These are phyloP conservation scores for Leucoagaricus sp. DNA, from an alignment of 1,284 basidiomycete species.

Conservation along the genomic window DNA sequence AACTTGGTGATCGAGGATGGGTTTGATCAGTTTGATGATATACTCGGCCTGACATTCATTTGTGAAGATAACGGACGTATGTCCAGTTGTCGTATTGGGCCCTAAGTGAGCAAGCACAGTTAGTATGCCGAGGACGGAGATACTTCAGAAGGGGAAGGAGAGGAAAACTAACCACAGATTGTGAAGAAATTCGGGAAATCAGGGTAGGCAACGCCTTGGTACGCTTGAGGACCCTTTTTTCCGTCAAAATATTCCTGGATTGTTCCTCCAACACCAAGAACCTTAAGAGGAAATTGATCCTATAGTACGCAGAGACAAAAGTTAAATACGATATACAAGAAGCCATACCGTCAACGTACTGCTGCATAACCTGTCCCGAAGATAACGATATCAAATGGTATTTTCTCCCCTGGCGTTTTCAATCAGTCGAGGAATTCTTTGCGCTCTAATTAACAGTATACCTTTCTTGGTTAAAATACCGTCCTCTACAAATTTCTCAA, in stretches of 20 bases:
- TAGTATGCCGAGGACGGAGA: too few species aligned
- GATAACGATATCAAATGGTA: conserved; percentile 39
- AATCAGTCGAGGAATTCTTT: conserved; percentile 9
- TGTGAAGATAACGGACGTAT: conserved; percentile 46
- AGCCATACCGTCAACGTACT: conserved; percentile 26
- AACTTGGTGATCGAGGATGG: conserved; percentile 34
- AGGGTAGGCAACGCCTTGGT: conserved; percentile 40
- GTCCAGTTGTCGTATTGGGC: conserved; percentile 48
- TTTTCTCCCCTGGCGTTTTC: conserved; percentile 29
- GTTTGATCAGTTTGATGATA: conserved; percentile 39
- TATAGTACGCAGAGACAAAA: conserved; percentile 15
- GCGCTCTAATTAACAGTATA: conserved; percentile 1
- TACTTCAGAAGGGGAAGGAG: too few species aligned
- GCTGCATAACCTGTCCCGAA: conserved; percentile 40
- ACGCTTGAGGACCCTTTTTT: conserved; percentile 41
- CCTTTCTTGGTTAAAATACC: conserved; percentile 26
- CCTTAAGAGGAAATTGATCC: conserved; percentile 34
- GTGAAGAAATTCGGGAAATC: conserved; percentile 46
- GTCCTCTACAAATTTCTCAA: conserved; percentile 21
- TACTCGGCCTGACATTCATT: conserved; percentile 42
- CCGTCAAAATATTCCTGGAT: conserved; percentile 40
- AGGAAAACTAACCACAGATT: conserved; percentile 34
- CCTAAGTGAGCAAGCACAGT: too few species aligned
- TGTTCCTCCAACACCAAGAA: conserved; percentile 32
- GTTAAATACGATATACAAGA: not conserved